Conservation (phyloP, 2,329 filamentous ascomycete genomes). For the Trichoderma hamatum region DNA sequence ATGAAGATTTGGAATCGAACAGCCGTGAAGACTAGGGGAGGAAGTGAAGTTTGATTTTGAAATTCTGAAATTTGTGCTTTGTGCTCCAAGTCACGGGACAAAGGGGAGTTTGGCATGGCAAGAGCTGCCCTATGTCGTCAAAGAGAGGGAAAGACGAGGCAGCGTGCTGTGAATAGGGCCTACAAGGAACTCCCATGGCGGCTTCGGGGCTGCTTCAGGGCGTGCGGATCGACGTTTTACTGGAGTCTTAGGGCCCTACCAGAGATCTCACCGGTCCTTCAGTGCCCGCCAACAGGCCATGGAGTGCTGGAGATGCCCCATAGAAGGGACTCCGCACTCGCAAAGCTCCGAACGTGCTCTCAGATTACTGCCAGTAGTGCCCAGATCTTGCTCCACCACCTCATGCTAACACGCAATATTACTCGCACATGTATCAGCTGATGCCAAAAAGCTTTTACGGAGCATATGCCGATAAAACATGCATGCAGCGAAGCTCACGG, state of each 20-base stretch:
- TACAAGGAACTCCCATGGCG: neutral
- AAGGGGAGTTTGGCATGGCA: neutral
- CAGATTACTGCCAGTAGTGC: neutral
- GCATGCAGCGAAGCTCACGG: neutral
- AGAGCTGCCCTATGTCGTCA: neutral
- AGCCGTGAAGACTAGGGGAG: neutral
- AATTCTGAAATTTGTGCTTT: neutral
- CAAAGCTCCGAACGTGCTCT: neutral
- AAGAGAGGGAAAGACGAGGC: neutral
- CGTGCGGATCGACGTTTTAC: neutral
- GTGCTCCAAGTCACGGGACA: neutral
- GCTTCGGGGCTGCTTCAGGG: neutral
- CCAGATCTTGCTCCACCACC: neutral
- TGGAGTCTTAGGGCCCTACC: too few species aligned
- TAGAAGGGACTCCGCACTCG: neutral
- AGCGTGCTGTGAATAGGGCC: neutral
- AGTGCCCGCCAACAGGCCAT: neutral
- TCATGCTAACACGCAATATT: neutral
- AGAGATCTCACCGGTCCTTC: neutral
- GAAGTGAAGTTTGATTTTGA: neutral
- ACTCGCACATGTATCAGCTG: neutral
- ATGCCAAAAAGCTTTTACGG: neutral
- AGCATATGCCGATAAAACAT: slow-evolving; percentile 1
- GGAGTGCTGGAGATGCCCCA: neutral
- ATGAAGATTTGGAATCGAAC: neutral